Base-by-base conservation (phyloP, 2,329 filamentous ascomycete species). In the Curvularia lunata region DNA sequence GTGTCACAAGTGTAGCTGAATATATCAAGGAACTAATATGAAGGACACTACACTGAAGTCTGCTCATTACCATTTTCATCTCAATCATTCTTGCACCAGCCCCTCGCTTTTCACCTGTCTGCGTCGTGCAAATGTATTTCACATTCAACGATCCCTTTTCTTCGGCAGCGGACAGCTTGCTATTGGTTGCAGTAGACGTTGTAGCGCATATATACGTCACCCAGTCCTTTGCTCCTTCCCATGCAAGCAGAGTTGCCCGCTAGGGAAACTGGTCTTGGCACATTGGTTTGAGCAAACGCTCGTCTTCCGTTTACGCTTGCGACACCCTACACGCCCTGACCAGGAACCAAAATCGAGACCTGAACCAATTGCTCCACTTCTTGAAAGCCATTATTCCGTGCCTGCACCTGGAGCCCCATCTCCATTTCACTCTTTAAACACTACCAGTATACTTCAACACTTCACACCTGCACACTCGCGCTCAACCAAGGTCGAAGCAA, bases 361-460 rank as follows among this genome's bases (percentile, higher is more conserved):
- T 48, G 43, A 52, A 48, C 48, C 54, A 21, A 42, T 41, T 47
- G 58, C 47, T 38, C 57, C 58, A 51, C 49, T 42, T 56, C 46
- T 43, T 50, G 59, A 52, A 23, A 54, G 49, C 62, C 68, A 65
- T 67, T 67, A 46, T 67, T 68, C 58, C 49, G 54, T 55, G 59
- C 56, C 51, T 61, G 48, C 61, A 67, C 61, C 62, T 52, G 71
- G 72, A 69, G 70, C 51, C 47, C 27, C 54, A 53, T 62, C 69
- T 74, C 72, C 71, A 62, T 54, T 73, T 62, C 73, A 67, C 68
- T 77, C 74, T n/a, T 75, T 77, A 67, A 57, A 61, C 48, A 56
- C 40, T 58, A 51, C 42, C 54, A 59, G 28, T 63, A 71, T 70
- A 65, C 53, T 67, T 63, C 59, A 40, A 53, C 46, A 59, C 62